These are phyloP conservation scores for Hibiscus trionum DNA, from an alignment of 345 rosid genomes.

Conservation along the genomic window DNA sequence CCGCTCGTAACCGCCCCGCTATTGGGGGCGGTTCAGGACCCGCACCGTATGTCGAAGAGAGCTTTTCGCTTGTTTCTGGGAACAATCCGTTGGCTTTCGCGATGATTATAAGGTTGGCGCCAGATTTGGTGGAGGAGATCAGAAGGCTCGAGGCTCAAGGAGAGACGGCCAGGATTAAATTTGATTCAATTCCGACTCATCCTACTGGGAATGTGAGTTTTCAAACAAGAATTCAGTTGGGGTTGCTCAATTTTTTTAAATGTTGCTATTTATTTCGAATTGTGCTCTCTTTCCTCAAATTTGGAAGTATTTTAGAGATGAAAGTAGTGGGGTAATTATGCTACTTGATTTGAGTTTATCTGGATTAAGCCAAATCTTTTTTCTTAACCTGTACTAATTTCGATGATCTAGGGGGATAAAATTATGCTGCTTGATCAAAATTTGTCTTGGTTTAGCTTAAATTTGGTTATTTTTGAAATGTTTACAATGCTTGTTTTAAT, in stretches of 20 bases:
- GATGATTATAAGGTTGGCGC: constrained; percentile 68
- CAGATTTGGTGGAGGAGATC: constrained; percentile 91
- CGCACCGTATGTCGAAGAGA: constrained; percentile 49
- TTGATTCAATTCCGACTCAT: constrained; percentile 59
- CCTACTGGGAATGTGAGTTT: constrained; percentile 72
- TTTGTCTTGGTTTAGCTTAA: background rate
- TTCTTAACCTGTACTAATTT: background rate
- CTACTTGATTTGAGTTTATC: background rate
- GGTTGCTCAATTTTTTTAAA: constrained; percentile 6
- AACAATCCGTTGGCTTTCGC: constrained; percentile 55
- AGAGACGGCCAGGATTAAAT: constrained; percentile 70
- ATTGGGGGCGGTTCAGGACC: constrained; percentile 16
- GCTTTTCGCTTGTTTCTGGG: constrained; percentile 57
- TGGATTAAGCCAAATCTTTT: background rate
- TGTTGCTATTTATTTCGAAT: background rate
- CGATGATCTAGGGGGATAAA: background rate
- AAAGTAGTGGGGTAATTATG: background rate
- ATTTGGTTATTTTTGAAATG: background rate
- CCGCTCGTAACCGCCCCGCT: constrained; percentile 24
- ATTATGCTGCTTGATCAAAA: background rate
- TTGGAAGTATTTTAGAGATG: background rate
- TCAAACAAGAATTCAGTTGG: background rate
- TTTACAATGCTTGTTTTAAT: background rate
- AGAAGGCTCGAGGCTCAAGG: constrained; percentile 68
- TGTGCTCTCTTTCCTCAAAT: background rate